Conservation (phyloP, 495 filamentous ascomycete species). For the Glonium stellatum region DNA sequence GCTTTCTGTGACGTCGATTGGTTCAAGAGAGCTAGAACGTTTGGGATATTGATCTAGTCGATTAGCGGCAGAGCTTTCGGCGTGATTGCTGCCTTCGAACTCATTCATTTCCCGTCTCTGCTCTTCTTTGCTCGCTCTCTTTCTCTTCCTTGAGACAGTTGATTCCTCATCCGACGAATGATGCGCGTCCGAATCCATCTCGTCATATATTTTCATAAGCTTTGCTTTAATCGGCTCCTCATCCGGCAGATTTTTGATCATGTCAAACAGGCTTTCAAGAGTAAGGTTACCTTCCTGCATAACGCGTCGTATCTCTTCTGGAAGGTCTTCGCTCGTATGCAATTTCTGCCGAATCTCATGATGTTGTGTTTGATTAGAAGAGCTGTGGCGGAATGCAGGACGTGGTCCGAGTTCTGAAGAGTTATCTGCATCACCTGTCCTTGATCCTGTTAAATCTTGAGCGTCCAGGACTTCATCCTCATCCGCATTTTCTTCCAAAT, state of each 20-base stretch:
- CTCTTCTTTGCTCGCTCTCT: not conserved
- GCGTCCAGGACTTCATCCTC: conserved; percentile 17
- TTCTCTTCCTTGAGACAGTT: not conserved
- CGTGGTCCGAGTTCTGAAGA: not conserved
- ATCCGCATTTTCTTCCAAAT: conserved; percentile 23
- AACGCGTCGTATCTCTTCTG: conserved; percentile 13
- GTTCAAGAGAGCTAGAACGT: conserved; percentile 1
- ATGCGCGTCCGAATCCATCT: not conserved
- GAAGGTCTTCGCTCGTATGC: conserved; percentile 15
- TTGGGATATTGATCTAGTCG: not conserved
- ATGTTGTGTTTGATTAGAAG: not conserved
- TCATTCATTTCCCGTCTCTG: not conserved
- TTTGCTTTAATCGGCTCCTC: conserved; percentile 15
- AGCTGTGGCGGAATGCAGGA: not conserved
- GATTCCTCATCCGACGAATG: conserved; percentile 1
- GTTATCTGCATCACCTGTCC: conserved; percentile 23
- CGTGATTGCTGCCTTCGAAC: not conserved
- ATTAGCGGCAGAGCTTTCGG: not conserved
- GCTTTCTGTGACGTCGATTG: not conserved
- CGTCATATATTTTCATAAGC: conserved; percentile 7
- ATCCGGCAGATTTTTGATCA: conserved; percentile 16
- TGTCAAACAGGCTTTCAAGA: conserved; percentile 9
- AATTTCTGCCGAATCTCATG: conserved; percentile 1
- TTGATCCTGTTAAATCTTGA: conserved; percentile 4
- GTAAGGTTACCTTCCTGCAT: conserved; percentile 13